These are phyloP conservation scores for Trametes hirsuta DNA, from an alignment of 1,284 basidiomycete species.

Conservation along the genomic window DNA sequence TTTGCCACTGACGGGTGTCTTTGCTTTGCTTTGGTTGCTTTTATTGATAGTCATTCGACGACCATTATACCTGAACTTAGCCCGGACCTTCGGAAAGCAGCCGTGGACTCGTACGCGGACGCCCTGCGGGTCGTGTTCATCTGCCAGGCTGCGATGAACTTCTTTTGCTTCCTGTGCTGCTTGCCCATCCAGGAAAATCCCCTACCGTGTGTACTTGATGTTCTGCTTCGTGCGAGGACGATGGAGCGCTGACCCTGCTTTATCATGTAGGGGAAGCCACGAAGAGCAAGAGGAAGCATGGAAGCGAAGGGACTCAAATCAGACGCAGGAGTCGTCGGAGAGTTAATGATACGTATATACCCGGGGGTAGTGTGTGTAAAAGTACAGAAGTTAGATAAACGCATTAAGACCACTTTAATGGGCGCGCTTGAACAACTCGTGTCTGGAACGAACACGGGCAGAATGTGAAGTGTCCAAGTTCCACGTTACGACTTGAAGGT, in stretches of 20 bases:
- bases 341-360: conserved; percentile 16
- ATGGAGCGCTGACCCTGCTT: background rate
- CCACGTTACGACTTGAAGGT: too few species aligned
- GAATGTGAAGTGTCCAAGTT: too few species aligned
- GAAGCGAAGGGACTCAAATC: conserved; percentile 36
- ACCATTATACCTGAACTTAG: conserved; percentile 77
- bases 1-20: background rate
- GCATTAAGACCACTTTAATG: background rate
- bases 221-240: background rate
- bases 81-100: conserved; percentile 63
- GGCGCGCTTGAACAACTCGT: background rate
- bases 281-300: conserved; percentile 63
- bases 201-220: conserved; percentile 58
- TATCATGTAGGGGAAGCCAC: conserved; percentile 54
- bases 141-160: conserved; percentile 66
- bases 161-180: conserved; percentile 65
- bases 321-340: conserved; percentile 23
- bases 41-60: conserved; percentile 69
- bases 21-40: background rate
- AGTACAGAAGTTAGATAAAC: conserved; percentile 14
- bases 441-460: too few species aligned
- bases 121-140: conserved; percentile 89
- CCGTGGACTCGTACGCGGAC: conserved; percentile 81
- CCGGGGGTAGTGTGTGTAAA: conserved; percentile 8
- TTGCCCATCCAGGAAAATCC: conserved; percentile 77